phyloP scores from a whole-genome alignment of 2,329 filamentous ascomycete genomes.

The Talaromyces sp. region DNA sequence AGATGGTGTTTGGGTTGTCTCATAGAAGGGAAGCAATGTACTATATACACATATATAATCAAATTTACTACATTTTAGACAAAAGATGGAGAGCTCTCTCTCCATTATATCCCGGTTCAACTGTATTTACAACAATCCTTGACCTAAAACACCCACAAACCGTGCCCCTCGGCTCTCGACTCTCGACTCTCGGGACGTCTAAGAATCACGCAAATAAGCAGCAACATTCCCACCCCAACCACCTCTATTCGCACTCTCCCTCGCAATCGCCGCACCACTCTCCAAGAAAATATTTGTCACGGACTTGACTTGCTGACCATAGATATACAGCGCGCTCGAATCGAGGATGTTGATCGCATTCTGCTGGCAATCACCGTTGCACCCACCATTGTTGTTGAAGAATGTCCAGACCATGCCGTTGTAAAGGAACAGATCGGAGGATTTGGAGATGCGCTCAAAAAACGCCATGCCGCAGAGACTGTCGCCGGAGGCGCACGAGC shows the following conservation, averaged over 20 bases:
- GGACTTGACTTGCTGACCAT: constrained; percentile 32
- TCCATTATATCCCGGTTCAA: background rate
- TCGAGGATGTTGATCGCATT: constrained; percentile 34
- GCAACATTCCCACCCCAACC: constrained; percentile 39
- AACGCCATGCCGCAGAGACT: constrained; percentile 39
- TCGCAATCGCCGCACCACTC: constrained; percentile 26
- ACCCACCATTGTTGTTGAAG: constrained; percentile 36
- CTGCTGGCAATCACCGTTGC: constrained; percentile 35
- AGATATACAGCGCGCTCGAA: constrained; percentile 31
- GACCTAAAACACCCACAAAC: background rate
- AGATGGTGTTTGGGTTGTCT: background rate
- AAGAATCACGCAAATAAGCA: constrained; percentile 26
- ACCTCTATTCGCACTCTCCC: constrained; percentile 31
- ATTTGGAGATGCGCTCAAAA: constrained; percentile 31
- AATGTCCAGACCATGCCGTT: constrained; percentile 43
- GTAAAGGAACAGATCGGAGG: constrained; percentile 39
- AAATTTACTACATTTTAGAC: background rate
- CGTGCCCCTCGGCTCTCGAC: no score
- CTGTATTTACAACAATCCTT: background rate
- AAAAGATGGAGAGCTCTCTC: background rate
- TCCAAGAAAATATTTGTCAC: constrained; percentile 34
- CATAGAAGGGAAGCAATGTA: background rate
- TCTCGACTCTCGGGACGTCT: background rate
- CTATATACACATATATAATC: background rate
- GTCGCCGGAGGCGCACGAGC: constrained; percentile 30